Conservation (phyloP, 2,329 filamentous ascomycete species). For the Pochonia chlamydosporia region DNA sequence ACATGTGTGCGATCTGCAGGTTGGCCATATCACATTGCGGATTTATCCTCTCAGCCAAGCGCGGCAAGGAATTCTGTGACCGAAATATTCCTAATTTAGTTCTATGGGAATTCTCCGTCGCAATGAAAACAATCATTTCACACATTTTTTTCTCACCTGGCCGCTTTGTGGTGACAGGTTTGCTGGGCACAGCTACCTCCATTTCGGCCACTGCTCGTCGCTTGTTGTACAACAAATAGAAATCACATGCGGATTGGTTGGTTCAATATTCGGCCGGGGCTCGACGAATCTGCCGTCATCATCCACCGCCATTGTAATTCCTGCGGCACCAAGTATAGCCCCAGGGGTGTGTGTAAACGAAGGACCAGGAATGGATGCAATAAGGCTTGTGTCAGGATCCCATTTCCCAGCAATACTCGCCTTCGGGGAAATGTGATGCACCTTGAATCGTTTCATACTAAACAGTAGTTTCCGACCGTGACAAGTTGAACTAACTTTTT, state of each 20-base stretch:
- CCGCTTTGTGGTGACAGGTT: constrained; percentile 5
- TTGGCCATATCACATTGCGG: constrained; percentile 3
- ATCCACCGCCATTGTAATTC: background rate
- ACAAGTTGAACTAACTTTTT: background rate
- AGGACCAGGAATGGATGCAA: background rate
- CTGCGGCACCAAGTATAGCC: background rate
- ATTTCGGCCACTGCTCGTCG: constrained; percentile 8
- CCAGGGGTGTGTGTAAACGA: background rate
- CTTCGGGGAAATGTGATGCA: too few relatives aligned
- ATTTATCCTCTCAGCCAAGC: background rate
- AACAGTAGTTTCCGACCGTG: too few relatives aligned
- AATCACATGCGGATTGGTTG: background rate
- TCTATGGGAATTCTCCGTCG: background rate
- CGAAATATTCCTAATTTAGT: background rate
- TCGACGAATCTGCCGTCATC: background rate
- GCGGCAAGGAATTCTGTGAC: background rate
- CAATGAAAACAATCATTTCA: background rate
- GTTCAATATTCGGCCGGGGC: background rate
- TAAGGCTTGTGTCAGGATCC: too few relatives aligned
- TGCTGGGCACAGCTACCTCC: constrained; percentile 6
- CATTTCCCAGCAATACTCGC: too few relatives aligned
- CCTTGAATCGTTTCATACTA: too few relatives aligned
- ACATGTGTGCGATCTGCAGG: background rate
- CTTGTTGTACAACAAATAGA: constrained; percentile 1
- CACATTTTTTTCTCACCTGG: constrained; percentile 2